Conservation (phyloP, 2,329 filamentous ascomycete genomes). For the Orbilia ellipsospora region DNA sequence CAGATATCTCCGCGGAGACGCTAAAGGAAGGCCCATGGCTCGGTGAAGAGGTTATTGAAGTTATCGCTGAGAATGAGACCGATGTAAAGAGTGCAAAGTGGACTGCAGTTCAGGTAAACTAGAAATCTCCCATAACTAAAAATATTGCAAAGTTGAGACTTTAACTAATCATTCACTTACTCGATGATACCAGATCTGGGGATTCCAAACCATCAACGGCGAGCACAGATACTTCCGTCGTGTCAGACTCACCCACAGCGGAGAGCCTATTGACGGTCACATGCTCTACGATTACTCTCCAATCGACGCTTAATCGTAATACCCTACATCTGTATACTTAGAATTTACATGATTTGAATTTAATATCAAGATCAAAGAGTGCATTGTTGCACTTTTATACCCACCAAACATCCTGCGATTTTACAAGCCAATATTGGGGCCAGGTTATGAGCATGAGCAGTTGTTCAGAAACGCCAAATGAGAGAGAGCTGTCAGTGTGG, state of each 20-base stretch:
- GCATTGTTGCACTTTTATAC: too few relatives aligned
- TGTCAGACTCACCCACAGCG: conserved; percentile 62
- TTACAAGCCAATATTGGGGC: too few relatives aligned
- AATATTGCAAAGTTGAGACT: background rate
- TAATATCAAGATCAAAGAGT: background rate
- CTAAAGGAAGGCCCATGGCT: conserved; percentile 70
- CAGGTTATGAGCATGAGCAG: too few relatives aligned
- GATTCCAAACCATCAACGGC: conserved; percentile 64
- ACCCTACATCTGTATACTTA: background rate
- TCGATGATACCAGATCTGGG: conserved; percentile 63
- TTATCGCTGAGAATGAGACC: conserved; percentile 64
- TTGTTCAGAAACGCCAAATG: too few relatives aligned
- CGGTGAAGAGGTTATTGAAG: conserved; percentile 68
- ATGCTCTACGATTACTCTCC: conserved; percentile 45
- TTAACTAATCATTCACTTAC: background rate
- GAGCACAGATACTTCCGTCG: conserved; percentile 64
- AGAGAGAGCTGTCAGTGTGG: too few relatives aligned
- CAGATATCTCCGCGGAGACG: conserved; percentile 67
- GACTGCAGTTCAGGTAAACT: conserved; percentile 68
- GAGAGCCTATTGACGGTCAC: conserved; percentile 54
- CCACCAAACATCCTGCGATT: too few relatives aligned
- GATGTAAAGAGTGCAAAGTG: conserved; percentile 66
- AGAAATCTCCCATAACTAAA: background rate
- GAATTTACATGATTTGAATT: background rate
- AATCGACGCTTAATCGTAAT: background rate